These are phyloP conservation scores for Coix lacrymajobi DNA, from an alignment of 176 grass and related monocot species.

Conservation along the genomic window DNA sequence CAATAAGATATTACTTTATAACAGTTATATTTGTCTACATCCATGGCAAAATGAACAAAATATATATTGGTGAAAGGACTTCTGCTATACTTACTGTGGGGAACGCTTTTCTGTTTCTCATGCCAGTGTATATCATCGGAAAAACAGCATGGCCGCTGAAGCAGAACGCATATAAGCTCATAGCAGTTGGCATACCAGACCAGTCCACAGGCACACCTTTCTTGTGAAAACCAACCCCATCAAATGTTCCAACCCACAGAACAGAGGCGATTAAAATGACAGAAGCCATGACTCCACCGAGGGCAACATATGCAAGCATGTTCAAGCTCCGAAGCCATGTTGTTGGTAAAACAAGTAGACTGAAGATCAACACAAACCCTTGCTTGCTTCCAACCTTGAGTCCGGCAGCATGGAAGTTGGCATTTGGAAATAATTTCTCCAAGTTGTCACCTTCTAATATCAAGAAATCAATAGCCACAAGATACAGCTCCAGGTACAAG, in stretches of 20 bases:
- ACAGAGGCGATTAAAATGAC: constrained; percentile 58
- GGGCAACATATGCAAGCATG: constrained; percentile 56
- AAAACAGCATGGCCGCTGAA: constrained; percentile 91
- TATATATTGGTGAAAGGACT: neutral
- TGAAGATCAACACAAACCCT: constrained; percentile 68
- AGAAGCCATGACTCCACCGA: constrained; percentile 69
- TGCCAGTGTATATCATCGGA: constrained; percentile 74
- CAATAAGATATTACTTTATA: neutral
- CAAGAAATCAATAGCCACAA: constrained; percentile 73
- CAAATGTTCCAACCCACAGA: constrained; percentile 49
- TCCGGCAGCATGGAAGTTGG: constrained; percentile 38
- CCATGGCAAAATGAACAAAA: constrained; percentile 1
- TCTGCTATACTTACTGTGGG: constrained; percentile 46
- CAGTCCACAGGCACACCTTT: constrained; percentile 52
- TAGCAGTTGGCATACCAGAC: constrained; percentile 63
- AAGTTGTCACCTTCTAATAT: constrained; percentile 93
- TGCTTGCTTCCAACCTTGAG: constrained; percentile 69
- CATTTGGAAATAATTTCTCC: constrained; percentile 73
- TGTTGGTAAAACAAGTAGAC: constrained; percentile 64
- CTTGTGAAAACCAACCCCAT: constrained; percentile 68
- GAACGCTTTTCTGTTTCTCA: constrained; percentile 62
- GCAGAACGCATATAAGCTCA: constrained; percentile 88
- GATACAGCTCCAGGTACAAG: constrained; percentile 75
- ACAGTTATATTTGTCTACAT: neutral
- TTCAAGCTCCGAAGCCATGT: constrained; percentile 85